Conservation (phyloP, 345 rosid genomes). For the Corymbia maculata region DNA sequence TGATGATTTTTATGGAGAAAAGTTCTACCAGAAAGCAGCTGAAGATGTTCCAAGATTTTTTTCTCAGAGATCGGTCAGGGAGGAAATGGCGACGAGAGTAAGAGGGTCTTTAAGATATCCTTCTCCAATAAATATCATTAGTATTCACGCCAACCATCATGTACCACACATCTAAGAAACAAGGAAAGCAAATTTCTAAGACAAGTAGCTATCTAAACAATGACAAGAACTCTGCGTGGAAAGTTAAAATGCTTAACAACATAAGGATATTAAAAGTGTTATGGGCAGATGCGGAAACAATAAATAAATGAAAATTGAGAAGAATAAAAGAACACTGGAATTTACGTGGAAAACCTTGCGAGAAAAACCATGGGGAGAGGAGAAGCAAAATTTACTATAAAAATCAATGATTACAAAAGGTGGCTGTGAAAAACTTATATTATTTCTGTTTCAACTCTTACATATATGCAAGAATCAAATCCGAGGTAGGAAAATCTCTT, state of each 20-base stretch:
- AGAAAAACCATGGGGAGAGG: no score
- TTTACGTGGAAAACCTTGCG: no score
- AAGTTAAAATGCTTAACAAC: not conserved
- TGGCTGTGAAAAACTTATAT: no score
- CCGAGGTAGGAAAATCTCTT: no score
- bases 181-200: not conserved
- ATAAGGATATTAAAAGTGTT: not conserved
- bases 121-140: not conserved
- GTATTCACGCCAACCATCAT: not conserved
- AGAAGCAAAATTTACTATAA: no score
- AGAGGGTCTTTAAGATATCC: not conserved
- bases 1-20: not conserved
- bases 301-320: no score
- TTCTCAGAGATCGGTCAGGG: not conserved
- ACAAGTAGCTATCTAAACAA: not conserved
- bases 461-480: no score
- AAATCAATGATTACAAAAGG: no score
- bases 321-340: no score
- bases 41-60: not conserved
- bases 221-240: not conserved
- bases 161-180: not conserved
- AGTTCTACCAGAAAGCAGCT: not conserved
- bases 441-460: no score
- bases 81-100: not conserved
- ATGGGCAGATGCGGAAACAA: no score